A percentile compares a stretch with the other conserved stretches of the same genome.
Evolutionary conservation across 208 protist genomes (phyloP).

Genomic region (Phytomonas sp.): DNA sequence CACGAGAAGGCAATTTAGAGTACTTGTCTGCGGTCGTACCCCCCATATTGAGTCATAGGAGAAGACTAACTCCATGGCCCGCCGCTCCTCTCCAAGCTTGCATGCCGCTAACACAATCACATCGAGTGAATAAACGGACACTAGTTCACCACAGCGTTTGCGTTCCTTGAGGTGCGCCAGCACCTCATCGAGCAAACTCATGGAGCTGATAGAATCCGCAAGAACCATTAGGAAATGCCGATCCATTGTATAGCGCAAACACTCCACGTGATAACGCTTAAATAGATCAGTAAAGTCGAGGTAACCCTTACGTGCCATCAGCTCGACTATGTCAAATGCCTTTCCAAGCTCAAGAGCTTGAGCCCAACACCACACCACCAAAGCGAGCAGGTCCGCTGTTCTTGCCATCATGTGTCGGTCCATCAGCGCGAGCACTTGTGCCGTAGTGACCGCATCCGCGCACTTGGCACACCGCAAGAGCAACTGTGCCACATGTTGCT

Average conservation of each 20-base stretch:
- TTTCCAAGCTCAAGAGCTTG: constrained; percentile 56
- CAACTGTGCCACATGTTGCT: constrained; percentile 61
- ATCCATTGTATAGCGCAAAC: constrained; percentile 68
- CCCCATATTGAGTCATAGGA: constrained; percentile 52
- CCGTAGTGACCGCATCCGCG: constrained; percentile 54
- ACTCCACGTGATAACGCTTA: constrained; percentile 55
- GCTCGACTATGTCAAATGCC: constrained; percentile 67
- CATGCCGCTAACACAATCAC: constrained; percentile 55
- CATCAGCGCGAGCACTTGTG: constrained; percentile 71
- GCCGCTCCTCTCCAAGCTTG: constrained; percentile 57
- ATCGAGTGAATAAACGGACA: constrained; percentile 73
- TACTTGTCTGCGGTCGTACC: constrained; percentile 56
- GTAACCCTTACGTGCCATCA: constrained; percentile 73
- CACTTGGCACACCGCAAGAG: constrained; percentile 70
- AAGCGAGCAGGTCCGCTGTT: constrained; percentile 62
- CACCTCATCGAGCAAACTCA: constrained; percentile 34
- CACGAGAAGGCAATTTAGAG: constrained; percentile 63
- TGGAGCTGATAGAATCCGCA: constrained; percentile 35
- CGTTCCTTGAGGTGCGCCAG: constrained; percentile 38
- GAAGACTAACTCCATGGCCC: constrained; percentile 49
- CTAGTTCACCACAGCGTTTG: constrained; percentile 23
- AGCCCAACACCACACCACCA: constrained; percentile 71
- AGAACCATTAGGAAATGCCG: constrained; percentile 66
- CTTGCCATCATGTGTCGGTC: constrained; percentile 71
- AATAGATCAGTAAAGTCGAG: constrained; percentile 66